Conservation (phyloP, 192 early-diverging fungal genomes). For the Entomortierella lignicola region DNA sequence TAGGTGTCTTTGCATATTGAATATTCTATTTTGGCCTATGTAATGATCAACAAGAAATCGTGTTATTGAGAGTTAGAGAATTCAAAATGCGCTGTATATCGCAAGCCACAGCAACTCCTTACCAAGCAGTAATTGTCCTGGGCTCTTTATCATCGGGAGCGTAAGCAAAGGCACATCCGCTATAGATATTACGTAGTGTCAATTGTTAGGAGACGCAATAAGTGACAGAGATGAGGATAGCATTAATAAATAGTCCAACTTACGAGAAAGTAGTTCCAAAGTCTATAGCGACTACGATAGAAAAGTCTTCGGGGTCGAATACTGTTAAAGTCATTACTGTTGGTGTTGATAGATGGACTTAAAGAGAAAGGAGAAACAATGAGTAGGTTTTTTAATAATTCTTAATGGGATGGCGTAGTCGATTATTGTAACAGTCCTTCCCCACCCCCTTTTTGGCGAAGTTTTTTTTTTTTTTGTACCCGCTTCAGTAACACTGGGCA, state of each 20-base stretch:
- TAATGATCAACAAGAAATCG: background rate
- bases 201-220: too few relatives aligned
- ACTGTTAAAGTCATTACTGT: background rate
- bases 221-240: background rate
- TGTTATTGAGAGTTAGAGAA: background rate
- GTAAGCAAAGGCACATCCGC: background rate
- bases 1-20: background rate
- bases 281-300: background rate
- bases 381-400: background rate
- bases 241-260: background rate
- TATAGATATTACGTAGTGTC: background rate
- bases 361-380: too few relatives aligned
- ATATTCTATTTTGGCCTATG: background rate
- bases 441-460: too few relatives aligned
- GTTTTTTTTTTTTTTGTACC: too few relatives aligned
- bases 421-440: too few relatives aligned
- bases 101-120: background rate
- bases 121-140: background rate
- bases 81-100: too few relatives aligned
- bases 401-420: too few relatives aligned
- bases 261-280: background rate
- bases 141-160: background rate
- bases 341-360: too few relatives aligned
- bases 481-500: too few relatives aligned
- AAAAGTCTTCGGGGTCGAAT: background rate